Evolutionary conservation across 352 stramenopile species (phyloP).

Genomic region (Globisporangium abappressorium): DNA sequence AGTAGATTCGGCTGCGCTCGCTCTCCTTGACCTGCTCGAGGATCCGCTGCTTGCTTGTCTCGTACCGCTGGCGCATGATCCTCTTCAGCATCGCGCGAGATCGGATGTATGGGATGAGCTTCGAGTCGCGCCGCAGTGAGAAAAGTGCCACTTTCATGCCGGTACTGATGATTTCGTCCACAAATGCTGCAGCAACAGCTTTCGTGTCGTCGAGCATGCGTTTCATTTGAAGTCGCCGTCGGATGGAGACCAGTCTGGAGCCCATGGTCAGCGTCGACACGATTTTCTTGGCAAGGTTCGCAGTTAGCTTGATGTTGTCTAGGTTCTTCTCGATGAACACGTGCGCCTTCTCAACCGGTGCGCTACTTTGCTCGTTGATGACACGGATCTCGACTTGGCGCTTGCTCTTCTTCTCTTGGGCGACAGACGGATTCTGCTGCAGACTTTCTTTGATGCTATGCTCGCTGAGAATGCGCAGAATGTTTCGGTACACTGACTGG

Average conservation of each 20-base stretch:
- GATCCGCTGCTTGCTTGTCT: slow-evolving; percentile 38
- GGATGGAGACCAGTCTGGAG: slow-evolving; percentile 58
- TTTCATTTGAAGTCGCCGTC: slow-evolving; percentile 51
- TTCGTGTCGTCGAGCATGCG: slow-evolving; percentile 33
- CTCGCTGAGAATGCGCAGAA: slow-evolving; percentile 43
- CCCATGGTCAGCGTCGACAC: slow-evolving; percentile 65
- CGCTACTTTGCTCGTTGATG: slow-evolving; percentile 51
- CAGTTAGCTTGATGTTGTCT: slow-evolving; percentile 31
- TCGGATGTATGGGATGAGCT: slow-evolving; percentile 40
- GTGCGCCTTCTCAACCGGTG: slow-evolving; percentile 39
- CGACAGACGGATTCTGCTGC: slow-evolving; percentile 57
- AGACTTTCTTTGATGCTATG: slow-evolving; percentile 67
- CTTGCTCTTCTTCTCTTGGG: slow-evolving; percentile 43
- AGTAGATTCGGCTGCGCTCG: slow-evolving; percentile 57
- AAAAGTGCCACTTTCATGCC: slow-evolving; percentile 34
- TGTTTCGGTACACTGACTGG: slow-evolving; percentile 45
- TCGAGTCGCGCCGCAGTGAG: slow-evolving; percentile 35
- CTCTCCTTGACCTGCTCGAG: slow-evolving; percentile 49
- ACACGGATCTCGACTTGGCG: slow-evolving; percentile 47
- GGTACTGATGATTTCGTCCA: slow-evolving; percentile 29
- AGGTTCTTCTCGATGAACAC: slow-evolving; percentile 63
- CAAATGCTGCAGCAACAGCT: slow-evolving; percentile 26
- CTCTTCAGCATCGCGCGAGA: slow-evolving; percentile 43
- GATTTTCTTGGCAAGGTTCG: slow-evolving; percentile 56
- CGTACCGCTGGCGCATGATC: slow-evolving; percentile 46